These are phyloP conservation scores for Chalciporus pseudorubinellus DNA, from an alignment of 768 basidiomycete genomes.

Conservation along the genomic window DNA sequence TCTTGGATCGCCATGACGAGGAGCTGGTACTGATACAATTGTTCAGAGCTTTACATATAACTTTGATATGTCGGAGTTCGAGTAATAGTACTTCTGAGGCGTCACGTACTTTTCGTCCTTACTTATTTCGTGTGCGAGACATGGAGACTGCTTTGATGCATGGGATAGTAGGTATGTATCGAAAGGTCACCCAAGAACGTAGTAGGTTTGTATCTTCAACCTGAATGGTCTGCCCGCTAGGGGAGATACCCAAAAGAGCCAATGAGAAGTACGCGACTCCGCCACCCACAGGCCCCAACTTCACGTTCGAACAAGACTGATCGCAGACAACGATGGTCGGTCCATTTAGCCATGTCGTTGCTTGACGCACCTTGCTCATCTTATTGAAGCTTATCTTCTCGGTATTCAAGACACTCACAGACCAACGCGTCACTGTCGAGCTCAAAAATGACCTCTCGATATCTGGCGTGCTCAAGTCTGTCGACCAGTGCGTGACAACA, in stretches of 20 bases:
- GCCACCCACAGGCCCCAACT: background rate
- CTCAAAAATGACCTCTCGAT: constrained; percentile 99
- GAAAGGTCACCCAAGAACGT: too few species aligned
- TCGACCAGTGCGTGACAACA: constrained; percentile 78
- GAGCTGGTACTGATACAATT: background rate
- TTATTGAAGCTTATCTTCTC: constrained; percentile 77
- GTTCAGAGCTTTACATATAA: constrained; percentile 32
- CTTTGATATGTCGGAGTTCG: constrained; percentile 36
- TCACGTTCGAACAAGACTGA: too few species aligned
- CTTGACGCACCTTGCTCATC: constrained; percentile 8
- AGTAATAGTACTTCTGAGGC: too few species aligned
- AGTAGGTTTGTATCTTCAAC: too few species aligned
- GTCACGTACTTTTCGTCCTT: too few species aligned
- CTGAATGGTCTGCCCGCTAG: too few species aligned
- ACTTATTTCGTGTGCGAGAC: background rate
- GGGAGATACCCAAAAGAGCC: background rate
- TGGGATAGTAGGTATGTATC: too few species aligned
- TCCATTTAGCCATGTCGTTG: background rate
- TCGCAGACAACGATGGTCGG: constrained; percentile 26
- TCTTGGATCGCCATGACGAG: background rate
- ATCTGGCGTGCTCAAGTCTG: constrained; percentile 92
- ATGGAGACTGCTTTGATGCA: background rate
- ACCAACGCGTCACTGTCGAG: constrained; percentile 95
- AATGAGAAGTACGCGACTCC: background rate
- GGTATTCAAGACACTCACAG: constrained; percentile 98